These are phyloP conservation scores for Pyrenophora seminiperda DNA, from an alignment of 2,329 filamentous ascomycete genomes.

Conservation along the genomic window DNA sequence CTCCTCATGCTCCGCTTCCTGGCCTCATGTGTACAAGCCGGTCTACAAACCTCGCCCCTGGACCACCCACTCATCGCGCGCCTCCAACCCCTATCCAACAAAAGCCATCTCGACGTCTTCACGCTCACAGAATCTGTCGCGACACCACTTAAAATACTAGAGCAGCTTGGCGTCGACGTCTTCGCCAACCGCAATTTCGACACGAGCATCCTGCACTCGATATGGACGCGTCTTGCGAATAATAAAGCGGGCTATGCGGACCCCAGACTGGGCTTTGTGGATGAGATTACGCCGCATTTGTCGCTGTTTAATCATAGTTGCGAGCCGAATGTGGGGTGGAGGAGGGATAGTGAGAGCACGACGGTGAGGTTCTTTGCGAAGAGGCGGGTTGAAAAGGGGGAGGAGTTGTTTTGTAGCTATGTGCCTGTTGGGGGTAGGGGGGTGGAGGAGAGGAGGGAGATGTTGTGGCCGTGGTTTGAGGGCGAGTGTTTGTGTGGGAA, in stretches of 20 bases:
- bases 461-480: no score
- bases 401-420: no score
- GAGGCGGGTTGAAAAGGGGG: background rate
- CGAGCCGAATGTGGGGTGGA: conserved; percentile 33
- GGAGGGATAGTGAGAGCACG: conserved; percentile 14
- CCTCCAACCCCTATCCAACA: conserved; percentile 35
- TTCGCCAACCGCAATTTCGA: conserved; percentile 27
- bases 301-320: conserved; percentile 45
- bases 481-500: no score
- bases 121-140: conserved; percentile 36
- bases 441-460: no score
- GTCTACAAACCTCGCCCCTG: conserved; percentile 25
- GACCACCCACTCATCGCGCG: conserved; percentile 34
- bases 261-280: conserved; percentile 30
- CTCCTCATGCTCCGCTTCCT: conserved; percentile 38
- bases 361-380: conserved; percentile 20
- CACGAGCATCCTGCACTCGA: conserved; percentile 39
- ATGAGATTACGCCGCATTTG: conserved; percentile 35
- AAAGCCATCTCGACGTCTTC: conserved; percentile 36
- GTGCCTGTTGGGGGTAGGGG: no score
- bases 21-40: conserved; percentile 30
- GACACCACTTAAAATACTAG: conserved; percentile 34
- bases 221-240: conserved; percentile 41
- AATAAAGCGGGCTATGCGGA: conserved; percentile 39
- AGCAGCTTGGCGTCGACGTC: conserved; percentile 33